A percentile compares a stretch with the other conserved stretches of the same genome.
phyloP scores from a whole-genome alignment of 495 filamentous ascomycete genomes.

The Penicillium soppii region DNA sequence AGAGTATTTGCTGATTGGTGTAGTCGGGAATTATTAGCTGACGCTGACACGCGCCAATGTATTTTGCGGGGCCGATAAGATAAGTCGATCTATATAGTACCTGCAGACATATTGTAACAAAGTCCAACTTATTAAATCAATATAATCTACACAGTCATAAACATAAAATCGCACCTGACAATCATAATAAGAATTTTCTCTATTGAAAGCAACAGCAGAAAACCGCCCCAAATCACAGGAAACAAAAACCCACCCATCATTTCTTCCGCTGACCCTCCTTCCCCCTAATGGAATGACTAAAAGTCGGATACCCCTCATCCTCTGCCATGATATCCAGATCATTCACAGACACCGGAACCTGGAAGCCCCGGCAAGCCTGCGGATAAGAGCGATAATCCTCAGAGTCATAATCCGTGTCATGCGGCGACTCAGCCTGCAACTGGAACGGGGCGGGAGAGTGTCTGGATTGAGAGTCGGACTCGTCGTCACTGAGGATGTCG shows the following conservation, averaged over 20 bases:
- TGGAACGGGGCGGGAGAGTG: neutral
- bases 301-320: conserved; percentile 39
- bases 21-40: too few relatives aligned
- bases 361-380: conserved; percentile 56
- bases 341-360: conserved; percentile 27
- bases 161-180: too few relatives aligned
- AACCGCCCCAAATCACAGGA: too few relatives aligned
- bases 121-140: too few relatives aligned
- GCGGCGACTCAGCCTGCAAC: neutral
- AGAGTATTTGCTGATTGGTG: too few relatives aligned
- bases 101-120: too few relatives aligned
- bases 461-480: neutral
- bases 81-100: too few relatives aligned
- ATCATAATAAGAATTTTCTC: too few relatives aligned
- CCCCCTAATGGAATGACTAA: conserved; percentile 41
- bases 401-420: conserved; percentile 33
- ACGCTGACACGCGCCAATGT: neutral
- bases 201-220: too few relatives aligned
- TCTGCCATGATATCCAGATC: conserved; percentile 47
- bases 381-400: conserved; percentile 63
- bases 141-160: too few relatives aligned
- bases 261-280: conserved; percentile 1
- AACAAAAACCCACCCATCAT: too few relatives aligned
- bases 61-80: neutral
- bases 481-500: neutral